Percentiles rank a stretch among this genome's conserved stretches.
phyloP scores from a whole-genome alignment of 345 rosid genomes.

The Bruguiera sexangula region DNA sequence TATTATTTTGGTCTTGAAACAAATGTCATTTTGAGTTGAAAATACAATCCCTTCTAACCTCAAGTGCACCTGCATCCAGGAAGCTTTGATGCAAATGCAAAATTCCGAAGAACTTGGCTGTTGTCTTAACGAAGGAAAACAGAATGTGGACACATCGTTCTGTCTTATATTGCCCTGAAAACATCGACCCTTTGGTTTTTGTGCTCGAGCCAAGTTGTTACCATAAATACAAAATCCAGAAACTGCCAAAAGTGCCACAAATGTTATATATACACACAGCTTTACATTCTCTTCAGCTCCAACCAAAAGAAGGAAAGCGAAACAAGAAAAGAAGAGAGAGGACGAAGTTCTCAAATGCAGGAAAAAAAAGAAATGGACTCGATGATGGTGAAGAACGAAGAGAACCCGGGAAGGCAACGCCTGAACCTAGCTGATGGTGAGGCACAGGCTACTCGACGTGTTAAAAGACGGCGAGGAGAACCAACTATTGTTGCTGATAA shows the following conservation, averaged over 20 bases:
- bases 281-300: neutral
- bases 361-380: slow-evolving; percentile 23
- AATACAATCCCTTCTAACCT: neutral
- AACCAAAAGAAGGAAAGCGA: neutral
- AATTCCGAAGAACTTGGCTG: neutral
- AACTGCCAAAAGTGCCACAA: slow-evolving; percentile 2
- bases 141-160: slow-evolving; percentile 2
- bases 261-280: slow-evolving; percentile 1
- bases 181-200: slow-evolving; percentile 16
- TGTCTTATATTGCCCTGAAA: slow-evolving; percentile 14
- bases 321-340: neutral
- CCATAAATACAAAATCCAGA: slow-evolving; percentile 3
- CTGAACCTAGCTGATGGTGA: slow-evolving; percentile 14
- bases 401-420: slow-evolving; percentile 26
- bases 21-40: slow-evolving; percentile 3
- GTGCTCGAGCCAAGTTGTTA: neutral
- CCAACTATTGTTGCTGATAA: slow-evolving; percentile 14
- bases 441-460: slow-evolving; percentile 24
- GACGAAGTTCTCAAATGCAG: neutral
- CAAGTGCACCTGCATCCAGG: neutral
- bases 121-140: slow-evolving; percentile 2
- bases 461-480: slow-evolving; percentile 48
- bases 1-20: neutral
- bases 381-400: slow-evolving; percentile 42
- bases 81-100: neutral